Evolutionary conservation across 805 yeast species (phyloP).

Genomic region (Hanseniaspora taiwanica): DNA sequence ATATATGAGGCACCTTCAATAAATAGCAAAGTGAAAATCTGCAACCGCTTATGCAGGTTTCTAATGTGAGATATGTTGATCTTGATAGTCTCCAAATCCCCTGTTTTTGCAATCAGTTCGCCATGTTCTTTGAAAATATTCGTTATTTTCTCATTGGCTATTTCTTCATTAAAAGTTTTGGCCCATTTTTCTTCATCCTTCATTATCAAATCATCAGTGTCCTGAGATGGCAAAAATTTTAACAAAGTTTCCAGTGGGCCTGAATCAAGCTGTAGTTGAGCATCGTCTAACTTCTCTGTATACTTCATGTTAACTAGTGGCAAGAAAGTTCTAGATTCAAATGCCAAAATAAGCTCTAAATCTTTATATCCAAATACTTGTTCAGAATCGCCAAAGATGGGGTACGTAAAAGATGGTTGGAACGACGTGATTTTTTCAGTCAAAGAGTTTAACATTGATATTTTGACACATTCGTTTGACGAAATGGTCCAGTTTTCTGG

Average conservation of each 20-base stretch:
- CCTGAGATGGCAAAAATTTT: slow-evolving; percentile 41
- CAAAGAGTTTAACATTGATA: slow-evolving; percentile 39
- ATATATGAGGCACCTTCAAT: slow-evolving; percentile 92
- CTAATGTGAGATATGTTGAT: slow-evolving; percentile 20
- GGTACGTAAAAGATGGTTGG: slow-evolving; percentile 76
- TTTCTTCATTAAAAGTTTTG: slow-evolving; percentile 36
- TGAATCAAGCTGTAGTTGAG: background rate
- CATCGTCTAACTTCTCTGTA: slow-evolving; percentile 35
- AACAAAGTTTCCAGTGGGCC: slow-evolving; percentile 26
- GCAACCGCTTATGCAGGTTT: slow-evolving; percentile 55
- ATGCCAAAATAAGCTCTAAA: slow-evolving; percentile 50
- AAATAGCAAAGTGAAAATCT: slow-evolving; percentile 66
- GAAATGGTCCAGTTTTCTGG: slow-evolving; percentile 69
- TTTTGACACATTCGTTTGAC: slow-evolving; percentile 51
- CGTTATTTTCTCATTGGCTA: slow-evolving; percentile 17
- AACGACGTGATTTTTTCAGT: slow-evolving; percentile 48
- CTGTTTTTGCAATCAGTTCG: slow-evolving; percentile 26
- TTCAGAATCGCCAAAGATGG: slow-evolving; percentile 87
- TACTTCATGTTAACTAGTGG: slow-evolving; percentile 59
- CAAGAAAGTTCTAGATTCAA: slow-evolving; percentile 59
- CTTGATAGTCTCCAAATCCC: slow-evolving; percentile 39
- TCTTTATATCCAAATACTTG: slow-evolving; percentile 74
- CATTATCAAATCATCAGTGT: slow-evolving; percentile 35
- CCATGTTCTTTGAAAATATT: slow-evolving; percentile 19
- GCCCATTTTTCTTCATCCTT: slow-evolving; percentile 64